These are phyloP conservation scores for Chrysoporthe austroafricana DNA, from an alignment of 2,329 filamentous ascomycete genomes.

Conservation along the genomic window DNA sequence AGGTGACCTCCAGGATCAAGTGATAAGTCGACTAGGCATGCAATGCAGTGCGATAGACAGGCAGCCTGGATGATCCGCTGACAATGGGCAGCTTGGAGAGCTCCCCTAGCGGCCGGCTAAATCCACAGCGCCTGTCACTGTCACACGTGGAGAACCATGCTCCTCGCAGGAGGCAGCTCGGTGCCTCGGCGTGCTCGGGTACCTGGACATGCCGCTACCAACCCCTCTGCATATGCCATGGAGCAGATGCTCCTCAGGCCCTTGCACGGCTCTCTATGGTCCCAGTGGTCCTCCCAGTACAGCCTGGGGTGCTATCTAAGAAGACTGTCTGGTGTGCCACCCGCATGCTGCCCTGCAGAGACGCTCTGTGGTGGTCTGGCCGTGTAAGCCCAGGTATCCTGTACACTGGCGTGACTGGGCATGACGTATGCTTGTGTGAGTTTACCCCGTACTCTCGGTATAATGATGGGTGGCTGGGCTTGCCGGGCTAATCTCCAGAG, in stretches of 20 bases:
- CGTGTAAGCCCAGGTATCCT: not conserved
- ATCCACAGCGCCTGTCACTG: not conserved
- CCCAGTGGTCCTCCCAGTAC: too few relatives aligned
- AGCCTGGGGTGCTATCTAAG: conserved; percentile 1
- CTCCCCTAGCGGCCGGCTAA: conserved; percentile 6
- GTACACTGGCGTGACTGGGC: too few relatives aligned
- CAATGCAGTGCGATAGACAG: not conserved
- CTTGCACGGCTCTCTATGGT: too few relatives aligned
- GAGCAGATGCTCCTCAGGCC: not conserved
- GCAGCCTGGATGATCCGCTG: not conserved
- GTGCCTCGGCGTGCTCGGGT: not conserved
- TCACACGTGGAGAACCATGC: conserved; percentile 4
- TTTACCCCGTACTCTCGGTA: not conserved
- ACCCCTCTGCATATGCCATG: not conserved
- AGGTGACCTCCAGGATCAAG: conserved; percentile 2
- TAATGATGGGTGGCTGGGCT: not conserved
- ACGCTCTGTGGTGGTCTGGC: not conserved
- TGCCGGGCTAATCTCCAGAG: not conserved
- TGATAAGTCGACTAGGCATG: not conserved
- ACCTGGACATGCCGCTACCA: not conserved
- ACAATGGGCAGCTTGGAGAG: not conserved
- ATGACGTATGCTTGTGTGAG: not conserved
- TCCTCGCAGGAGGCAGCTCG: not conserved
- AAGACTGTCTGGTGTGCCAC: not conserved
- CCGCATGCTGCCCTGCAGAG: not conserved